Conservation (phyloP, 1,284 basidiomycete genomes). For the Ceratobasidium sp. region DNA sequence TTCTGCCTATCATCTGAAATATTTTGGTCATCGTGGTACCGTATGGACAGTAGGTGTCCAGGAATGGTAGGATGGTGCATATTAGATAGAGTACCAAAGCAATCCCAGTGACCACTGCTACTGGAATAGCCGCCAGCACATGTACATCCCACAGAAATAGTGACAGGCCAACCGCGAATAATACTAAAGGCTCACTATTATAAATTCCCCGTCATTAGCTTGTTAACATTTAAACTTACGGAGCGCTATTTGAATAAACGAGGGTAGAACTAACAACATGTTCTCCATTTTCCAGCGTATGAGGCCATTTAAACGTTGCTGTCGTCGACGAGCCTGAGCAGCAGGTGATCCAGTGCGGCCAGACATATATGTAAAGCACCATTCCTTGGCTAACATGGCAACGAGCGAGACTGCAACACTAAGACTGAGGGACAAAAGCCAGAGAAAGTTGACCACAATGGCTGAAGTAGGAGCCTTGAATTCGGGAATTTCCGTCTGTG, state of each 20-base stretch:
- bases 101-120: not conserved
- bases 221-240: not conserved
- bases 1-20: not conserved
- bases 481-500: not conserved
- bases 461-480: not conserved
- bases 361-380: not conserved
- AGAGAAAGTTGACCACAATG: conserved; percentile 3
- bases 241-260: conserved; percentile 1
- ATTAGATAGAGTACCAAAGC: not conserved
- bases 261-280: conserved; percentile 4
- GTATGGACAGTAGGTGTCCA: not conserved
- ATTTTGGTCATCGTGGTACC: not conserved
- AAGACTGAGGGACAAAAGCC: conserved; percentile 12
- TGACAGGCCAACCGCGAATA: not conserved
- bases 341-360: not conserved
- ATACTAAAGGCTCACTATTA: not conserved
- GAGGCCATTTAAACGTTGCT: conserved; percentile 7
- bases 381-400: conserved; percentile 25
- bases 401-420: not conserved
- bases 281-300: conserved; percentile 16
- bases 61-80: not conserved
- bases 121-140: not conserved
- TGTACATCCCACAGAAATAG: not conserved
- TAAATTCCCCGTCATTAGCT: not conserved
- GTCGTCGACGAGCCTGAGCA: not conserved